Evolutionary conservation across 495 filamentous ascomycete species (phyloP).

Genomic region (Sporormia fimetaria): DNA sequence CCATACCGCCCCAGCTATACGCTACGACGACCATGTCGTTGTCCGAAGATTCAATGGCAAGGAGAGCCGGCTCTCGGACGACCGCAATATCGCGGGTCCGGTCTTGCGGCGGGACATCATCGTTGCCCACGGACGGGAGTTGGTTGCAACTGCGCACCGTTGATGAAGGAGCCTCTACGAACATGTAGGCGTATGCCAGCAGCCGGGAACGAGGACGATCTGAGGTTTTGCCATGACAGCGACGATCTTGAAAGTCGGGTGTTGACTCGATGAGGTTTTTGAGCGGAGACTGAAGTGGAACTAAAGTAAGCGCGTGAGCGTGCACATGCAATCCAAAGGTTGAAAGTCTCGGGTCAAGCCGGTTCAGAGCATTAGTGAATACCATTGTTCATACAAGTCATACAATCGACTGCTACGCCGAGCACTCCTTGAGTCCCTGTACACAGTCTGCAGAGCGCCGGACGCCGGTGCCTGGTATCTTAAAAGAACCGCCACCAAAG

Average conservation of each 20-base stretch:
- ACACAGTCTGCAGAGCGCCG: not conserved
- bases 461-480: no score
- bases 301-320: not conserved
- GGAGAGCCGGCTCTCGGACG: slow-evolving; percentile 4
- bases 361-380: no score
- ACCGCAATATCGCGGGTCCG: slow-evolving; percentile 7
- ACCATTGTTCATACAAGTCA: no score
- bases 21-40: slow-evolving; percentile 22
- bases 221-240: slow-evolving; percentile 30
- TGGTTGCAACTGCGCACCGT: slow-evolving; percentile 18
- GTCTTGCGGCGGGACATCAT: slow-evolving; percentile 5
- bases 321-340: no score
- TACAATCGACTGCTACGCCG: not conserved
- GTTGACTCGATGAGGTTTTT: not conserved
- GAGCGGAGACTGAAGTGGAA: not conserved
- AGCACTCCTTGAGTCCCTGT: not conserved
- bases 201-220: slow-evolving; percentile 41
- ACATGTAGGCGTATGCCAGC: slow-evolving; percentile 34
- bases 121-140: slow-evolving; percentile 36
- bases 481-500: slow-evolving; percentile 91
- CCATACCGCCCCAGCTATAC: slow-evolving; percentile 16
- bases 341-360: no score
- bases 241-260: not conserved
- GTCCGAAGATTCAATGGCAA: slow-evolving; percentile 7
- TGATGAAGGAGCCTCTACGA: slow-evolving; percentile 29